Percentiles rank a stretch among this genome's conserved stretches.
These are phyloP conservation scores for Colletotrichum scovillei DNA, from an alignment of 2,329 filamentous ascomycete genomes.

Conservation along the genomic window DNA sequence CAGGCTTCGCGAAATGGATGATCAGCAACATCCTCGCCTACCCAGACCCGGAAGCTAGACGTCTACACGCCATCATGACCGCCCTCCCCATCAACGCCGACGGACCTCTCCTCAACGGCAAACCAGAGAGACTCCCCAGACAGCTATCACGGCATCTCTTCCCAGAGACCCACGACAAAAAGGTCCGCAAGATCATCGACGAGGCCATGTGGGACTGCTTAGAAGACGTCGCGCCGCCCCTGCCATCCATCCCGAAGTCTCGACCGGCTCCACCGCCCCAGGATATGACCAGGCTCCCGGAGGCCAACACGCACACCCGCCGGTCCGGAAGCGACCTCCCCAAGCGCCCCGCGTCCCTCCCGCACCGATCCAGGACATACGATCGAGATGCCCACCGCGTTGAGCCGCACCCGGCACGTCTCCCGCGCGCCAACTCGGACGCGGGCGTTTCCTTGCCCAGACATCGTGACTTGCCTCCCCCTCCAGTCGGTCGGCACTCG, in stretches of 20 bases:
- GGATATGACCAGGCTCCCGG: neutral
- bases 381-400: neutral
- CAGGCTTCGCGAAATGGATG: conserved; percentile 79
- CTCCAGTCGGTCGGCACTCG: conserved; percentile 23
- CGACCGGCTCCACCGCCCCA: neutral
- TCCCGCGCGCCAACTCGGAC: conserved; percentile 23
- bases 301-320: conserved; percentile 15
- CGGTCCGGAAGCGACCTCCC: neutral
- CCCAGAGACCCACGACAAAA: conserved; percentile 67
- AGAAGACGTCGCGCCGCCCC: conserved; percentile 31
- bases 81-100: conserved; percentile 74
- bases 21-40: conserved; percentile 78
- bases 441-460: neutral
- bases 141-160: conserved; percentile 81
- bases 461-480: conserved; percentile 16
- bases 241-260: conserved; percentile 5
- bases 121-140: conserved; percentile 80
- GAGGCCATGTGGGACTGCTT: conserved; percentile 64
- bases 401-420: conserved; percentile 4
- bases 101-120: conserved; percentile 65
- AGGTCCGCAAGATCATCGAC: conserved; percentile 69
- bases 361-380: conserved; percentile 12
- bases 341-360: neutral
- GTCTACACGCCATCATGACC: conserved; percentile 75
- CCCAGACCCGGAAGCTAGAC: conserved; percentile 78